These are phyloP conservation scores for Citrus trifoliata DNA, from an alignment of 345 rosid genomes.

Conservation along the genomic window DNA sequence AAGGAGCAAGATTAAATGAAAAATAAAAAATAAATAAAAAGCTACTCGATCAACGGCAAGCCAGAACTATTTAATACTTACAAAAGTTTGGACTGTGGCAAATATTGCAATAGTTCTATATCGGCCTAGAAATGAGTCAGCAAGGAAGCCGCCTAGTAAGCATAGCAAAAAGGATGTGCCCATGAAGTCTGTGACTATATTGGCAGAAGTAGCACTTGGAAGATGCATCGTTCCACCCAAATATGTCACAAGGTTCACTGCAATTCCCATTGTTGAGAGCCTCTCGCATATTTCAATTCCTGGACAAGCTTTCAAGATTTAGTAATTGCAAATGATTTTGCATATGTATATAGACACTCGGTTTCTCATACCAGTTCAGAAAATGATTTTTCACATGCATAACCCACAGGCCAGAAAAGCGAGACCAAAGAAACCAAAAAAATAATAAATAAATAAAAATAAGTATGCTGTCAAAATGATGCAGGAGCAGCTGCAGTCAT, in stretches of 20 bases:
- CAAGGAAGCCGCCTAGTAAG: constrained; percentile 67
- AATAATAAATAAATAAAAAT: too few relatives aligned
- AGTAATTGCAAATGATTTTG: neutral
- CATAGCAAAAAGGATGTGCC: constrained; percentile 69
- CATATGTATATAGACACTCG: neutral
- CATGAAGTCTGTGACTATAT: constrained; percentile 62
- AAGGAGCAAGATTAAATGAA: neutral
- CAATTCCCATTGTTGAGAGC: constrained; percentile 71
- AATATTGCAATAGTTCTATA: constrained; percentile 71
- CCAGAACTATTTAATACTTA: constrained; percentile 21
- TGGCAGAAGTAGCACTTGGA: constrained; percentile 63
- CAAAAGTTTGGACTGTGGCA: constrained; percentile 55
- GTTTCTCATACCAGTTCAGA: neutral
- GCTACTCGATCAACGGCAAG: neutral
- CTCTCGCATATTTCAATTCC: constrained; percentile 68
- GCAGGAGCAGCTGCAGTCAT: too few relatives aligned
- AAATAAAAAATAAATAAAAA: neutral
- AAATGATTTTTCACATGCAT: too few relatives aligned
- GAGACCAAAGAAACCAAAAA: too few relatives aligned
- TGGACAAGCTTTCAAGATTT: constrained; percentile 14
- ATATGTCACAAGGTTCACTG: constrained; percentile 76
- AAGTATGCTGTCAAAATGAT: too few relatives aligned
- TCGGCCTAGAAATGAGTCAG: constrained; percentile 70
- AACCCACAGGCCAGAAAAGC: too few relatives aligned
- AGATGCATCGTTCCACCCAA: constrained; percentile 61